Evolutionary conservation across 306 rosid genomes (phyloP), one percentile per base, ranked within the genome.

Genomic region (Lathyrus sativus): DNA sequence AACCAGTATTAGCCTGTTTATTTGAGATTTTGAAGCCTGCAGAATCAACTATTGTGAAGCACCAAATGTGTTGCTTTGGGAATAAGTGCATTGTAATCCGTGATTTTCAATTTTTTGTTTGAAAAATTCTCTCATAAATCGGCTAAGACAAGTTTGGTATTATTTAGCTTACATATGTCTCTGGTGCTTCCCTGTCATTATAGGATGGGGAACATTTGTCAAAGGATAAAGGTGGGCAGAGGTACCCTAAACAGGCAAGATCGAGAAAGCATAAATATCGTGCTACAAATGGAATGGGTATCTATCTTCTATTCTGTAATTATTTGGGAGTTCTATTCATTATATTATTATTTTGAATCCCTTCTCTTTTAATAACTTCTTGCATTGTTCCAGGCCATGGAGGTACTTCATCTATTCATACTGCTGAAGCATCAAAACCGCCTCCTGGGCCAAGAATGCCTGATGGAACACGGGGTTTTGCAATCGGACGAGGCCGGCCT

Each of bases 381-480:
- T 33, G 62, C 41, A 42, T 67, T 68, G 64, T 26, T 72, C 28
- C 73, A 93, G 99, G 97, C 42, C 99, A 93, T 15, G 99, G 99
- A 67, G 83, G 75, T 65, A 38, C 81, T 50, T 75, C 87, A 22
- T 78, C 85, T 39, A 19, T 81, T 63, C 91, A 85, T 78, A 60
- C 86, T 7, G 62, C 29, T 0, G 96, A 95, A 81, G 74, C 80
- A 26, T 82, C 91, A 3, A 95, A 85, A 81, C 99, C 97, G 3
- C 99, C 97, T 14, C 99, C 97, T 1, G 99, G 97, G 31, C 99
- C 99, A 6, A 88, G 69, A 78, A 95, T 95, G 99, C 99, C 99
- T 0, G 96, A 95, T 62, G 99, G 99, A 77, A 90, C 99, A 8
- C 74, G 91, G 61, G 99, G 99, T 76, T 95, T 95, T 74, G 76